Evolutionary conservation across 352 stramenopile genomes (phyloP).

Genomic region (Phytopythium vexans): DNA sequence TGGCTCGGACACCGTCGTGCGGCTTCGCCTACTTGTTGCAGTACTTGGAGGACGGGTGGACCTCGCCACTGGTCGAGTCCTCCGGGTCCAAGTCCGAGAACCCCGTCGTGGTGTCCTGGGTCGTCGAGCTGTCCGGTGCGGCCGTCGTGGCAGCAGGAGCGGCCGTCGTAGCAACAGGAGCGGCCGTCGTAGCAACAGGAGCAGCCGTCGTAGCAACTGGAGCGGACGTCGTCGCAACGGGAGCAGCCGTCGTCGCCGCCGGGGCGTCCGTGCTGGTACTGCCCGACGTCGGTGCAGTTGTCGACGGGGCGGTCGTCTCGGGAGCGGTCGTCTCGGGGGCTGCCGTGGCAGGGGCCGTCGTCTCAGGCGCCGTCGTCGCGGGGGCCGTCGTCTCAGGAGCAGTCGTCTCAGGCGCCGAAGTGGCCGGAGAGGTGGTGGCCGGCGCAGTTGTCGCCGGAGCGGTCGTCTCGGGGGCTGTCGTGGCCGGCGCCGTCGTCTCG

Average conservation of each 20-base stretch:
- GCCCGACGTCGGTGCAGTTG: background rate
- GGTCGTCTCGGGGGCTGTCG: slow-evolving; percentile 3
- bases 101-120: background rate
- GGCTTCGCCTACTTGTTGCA: slow-evolving; percentile 15
- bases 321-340: background rate
- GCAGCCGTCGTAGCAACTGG: slow-evolving; percentile 6
- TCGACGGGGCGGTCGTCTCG: slow-evolving; percentile 1
- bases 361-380: slow-evolving; percentile 1
- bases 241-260: background rate
- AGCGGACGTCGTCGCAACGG: slow-evolving; percentile 2
- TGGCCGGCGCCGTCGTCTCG: slow-evolving; percentile 1
- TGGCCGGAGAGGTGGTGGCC: slow-evolving; percentile 5
- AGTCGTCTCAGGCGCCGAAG: slow-evolving; percentile 4
- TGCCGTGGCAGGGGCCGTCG: background rate
- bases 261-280: slow-evolving; percentile 7
- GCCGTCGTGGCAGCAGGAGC: slow-evolving; percentile 6
- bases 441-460: slow-evolving; percentile 6
- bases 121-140: slow-evolving; percentile 2
- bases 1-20: background rate
- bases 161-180: slow-evolving; percentile 3
- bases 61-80: slow-evolving; percentile 4
- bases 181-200: slow-evolving; percentile 1
- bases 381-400: background rate
- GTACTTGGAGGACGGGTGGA: slow-evolving; percentile 14
- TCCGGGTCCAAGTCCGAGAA: slow-evolving; percentile 13